A percentile compares a stretch with the other conserved stretches of the same genome.
Evolutionary conservation across 805 yeast species (phyloP).

Genomic region (Candida hispaniensis): DNA sequence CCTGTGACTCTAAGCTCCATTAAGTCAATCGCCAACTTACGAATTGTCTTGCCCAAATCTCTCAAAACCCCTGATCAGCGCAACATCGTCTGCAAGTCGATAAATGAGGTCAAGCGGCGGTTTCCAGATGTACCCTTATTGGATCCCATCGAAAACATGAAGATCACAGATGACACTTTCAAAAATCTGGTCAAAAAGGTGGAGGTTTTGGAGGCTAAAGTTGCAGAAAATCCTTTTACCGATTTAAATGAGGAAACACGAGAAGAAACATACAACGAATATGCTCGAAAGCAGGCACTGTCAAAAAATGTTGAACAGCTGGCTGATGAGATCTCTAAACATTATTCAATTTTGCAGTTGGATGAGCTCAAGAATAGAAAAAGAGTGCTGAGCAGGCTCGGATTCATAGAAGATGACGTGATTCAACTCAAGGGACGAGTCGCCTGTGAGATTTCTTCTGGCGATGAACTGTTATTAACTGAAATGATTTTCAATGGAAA

Average conservation of each 20-base stretch:
- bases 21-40: constrained; percentile 61
- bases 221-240: constrained; percentile 53
- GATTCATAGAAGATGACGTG: constrained; percentile 82
- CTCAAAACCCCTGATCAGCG: constrained; percentile 37
- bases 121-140: constrained; percentile 82
- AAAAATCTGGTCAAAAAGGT: constrained; percentile 59
- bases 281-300: constrained; percentile 51
- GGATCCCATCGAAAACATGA: constrained; percentile 89
- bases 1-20: constrained; percentile 80
- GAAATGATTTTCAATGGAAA: constrained; percentile 93
- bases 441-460: constrained; percentile 91
- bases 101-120: constrained; percentile 69
- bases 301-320: constrained; percentile 47
- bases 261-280: constrained; percentile 50
- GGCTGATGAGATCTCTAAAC: constrained; percentile 60
- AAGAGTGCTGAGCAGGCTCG: constrained; percentile 83
- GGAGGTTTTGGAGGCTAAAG: constrained; percentile 68
- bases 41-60: constrained; percentile 70
- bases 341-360: constrained; percentile 84
- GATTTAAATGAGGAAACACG: constrained; percentile 39
- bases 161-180: constrained; percentile 73
- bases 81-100: constrained; percentile 53
- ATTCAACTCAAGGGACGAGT: constrained; percentile 96
- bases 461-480: constrained; percentile 66
- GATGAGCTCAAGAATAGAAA: constrained; percentile 91